Base-by-base conservation (phyloP, 192 early-diverging fungal genomes). In the Lunasporangiospora selenospora region DNA sequence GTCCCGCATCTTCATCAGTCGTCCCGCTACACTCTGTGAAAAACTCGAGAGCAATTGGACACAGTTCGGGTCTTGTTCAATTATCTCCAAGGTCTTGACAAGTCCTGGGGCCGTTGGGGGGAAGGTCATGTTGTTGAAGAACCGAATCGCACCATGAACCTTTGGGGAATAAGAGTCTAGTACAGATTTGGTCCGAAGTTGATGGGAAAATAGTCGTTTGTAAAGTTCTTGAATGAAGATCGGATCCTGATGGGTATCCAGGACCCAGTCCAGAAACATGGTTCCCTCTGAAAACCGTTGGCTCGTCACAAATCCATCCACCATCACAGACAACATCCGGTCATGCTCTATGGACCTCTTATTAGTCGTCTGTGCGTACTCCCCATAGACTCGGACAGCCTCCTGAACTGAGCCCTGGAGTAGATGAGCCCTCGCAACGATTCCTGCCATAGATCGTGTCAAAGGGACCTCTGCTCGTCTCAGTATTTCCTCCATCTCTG, bases 341-440 rank as follows among this genome's bases (percentile, higher is more conserved):
- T 41, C 58, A 30, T 73, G 54, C 27, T 73, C 27, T 1, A 18
- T 1, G 4, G 60, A 33, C 4, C 47, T 49, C 4, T 16, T 15
- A 19, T 24, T 24, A 16, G 29, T 30, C 13, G 40, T 24, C 3
- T 41, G 9, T 4, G 30, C 19, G 3, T 26, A 24, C 15, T 51
- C 36, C 3, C 44, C 1, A n/a, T 62, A 55, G 24, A 73, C 18
- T 4, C 29, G 32, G 30, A 58, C 34, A 2, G 53, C 10, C 11
- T 58, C 49, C 6, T 46, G 18, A 10, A 56, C 16, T 8, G 53
- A 39, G 0, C 54, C 55, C 15, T 63, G 36, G 9, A 63, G 29
- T 13, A 73, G 26, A 27, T 73, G 60, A 15, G 69, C 60, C 41
- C 58, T 59, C 5, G 36, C 33, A 13, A 42, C 40, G 33, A 73